A percentile compares a stretch with the other conserved stretches of the same genome.
phyloP scores from a whole-genome alignment of 371 early-diverging fungal genomes.

The Lichtheimia corymbifera region DNA sequence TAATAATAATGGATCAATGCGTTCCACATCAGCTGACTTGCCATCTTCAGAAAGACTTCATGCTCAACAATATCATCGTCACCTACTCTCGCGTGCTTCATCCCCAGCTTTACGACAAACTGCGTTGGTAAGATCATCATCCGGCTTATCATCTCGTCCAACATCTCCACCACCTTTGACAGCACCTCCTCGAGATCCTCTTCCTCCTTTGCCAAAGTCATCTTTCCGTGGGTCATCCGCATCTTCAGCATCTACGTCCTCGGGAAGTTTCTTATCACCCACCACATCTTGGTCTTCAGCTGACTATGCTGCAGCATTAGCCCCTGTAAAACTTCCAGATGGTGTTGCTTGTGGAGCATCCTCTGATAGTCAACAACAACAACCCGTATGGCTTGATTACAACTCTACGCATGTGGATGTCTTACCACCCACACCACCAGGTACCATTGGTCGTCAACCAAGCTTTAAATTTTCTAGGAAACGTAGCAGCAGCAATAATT shows the following conservation, averaged over 20 bases:
- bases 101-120: slow-evolving; percentile 8
- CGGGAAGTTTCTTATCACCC: slow-evolving; percentile 11
- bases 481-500: slow-evolving; percentile 6
- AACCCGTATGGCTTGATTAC: neutral
- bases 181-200: slow-evolving; percentile 25
- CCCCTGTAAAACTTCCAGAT: neutral
- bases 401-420: neutral
- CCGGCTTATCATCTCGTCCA: slow-evolving; percentile 2
- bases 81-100: slow-evolving; percentile 8
- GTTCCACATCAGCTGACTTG: slow-evolving; percentile 18
- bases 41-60: slow-evolving; percentile 35
- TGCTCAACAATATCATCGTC: slow-evolving; percentile 12
- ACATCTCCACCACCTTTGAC: slow-evolving; percentile 20
- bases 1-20: neutral
- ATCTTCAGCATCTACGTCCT: slow-evolving; percentile 5
- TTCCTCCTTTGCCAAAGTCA: slow-evolving; percentile 23
- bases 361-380: neutral
- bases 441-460: slow-evolving; percentile 4
- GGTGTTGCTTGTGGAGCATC: neutral
- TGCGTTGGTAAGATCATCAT: slow-evolving; percentile 12
- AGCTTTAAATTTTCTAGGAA: slow-evolving; percentile 6
- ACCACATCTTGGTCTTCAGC: slow-evolving; percentile 26
- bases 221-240: neutral
- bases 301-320: slow-evolving; percentile 10
- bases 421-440: slow-evolving; percentile 4